Percentiles rank a stretch among this genome's conserved stretches.
These are phyloP conservation scores for Lonicera japonica DNA, from an alignment of 129 eudicot genomes.

Conservation along the genomic window DNA sequence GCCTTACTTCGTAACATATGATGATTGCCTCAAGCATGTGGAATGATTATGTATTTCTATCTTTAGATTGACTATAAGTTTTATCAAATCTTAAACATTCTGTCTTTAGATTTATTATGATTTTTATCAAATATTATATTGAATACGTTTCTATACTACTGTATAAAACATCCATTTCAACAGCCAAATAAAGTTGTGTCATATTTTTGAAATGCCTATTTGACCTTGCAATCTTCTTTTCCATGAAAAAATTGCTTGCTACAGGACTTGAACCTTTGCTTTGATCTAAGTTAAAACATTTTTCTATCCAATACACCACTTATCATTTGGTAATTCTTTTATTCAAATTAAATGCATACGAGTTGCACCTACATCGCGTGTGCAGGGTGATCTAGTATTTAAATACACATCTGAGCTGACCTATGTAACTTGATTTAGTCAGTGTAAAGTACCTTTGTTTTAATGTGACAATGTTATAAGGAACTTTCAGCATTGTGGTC, in stretches of 20 bases:
- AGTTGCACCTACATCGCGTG: no score
- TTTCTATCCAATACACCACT: background rate
- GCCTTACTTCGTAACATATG: background rate
- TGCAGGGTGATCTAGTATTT: no score
- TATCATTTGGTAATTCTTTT: background rate
- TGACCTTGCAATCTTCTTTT: no score
- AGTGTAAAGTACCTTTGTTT: background rate
- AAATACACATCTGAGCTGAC: background rate
- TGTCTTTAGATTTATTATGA: background rate
- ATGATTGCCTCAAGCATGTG: background rate
- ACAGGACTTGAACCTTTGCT: no score
- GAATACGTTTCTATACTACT: no score
- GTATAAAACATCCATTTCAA: no score
- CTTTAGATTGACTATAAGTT: background rate
- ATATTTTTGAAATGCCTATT: no score
- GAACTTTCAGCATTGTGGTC: constrained; percentile 18
- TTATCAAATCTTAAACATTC: no score
- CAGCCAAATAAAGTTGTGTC: no score
- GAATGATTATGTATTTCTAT: background rate
- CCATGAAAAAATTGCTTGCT: no score
- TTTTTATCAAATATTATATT: no score
- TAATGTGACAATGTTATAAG: constrained; percentile 2
- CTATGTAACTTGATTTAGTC: background rate
- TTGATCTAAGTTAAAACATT: background rate
- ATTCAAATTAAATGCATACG: background rate